phyloP scores from a whole-genome alignment of 345 rosid species.

The Arabidopsis suecica region DNA sequence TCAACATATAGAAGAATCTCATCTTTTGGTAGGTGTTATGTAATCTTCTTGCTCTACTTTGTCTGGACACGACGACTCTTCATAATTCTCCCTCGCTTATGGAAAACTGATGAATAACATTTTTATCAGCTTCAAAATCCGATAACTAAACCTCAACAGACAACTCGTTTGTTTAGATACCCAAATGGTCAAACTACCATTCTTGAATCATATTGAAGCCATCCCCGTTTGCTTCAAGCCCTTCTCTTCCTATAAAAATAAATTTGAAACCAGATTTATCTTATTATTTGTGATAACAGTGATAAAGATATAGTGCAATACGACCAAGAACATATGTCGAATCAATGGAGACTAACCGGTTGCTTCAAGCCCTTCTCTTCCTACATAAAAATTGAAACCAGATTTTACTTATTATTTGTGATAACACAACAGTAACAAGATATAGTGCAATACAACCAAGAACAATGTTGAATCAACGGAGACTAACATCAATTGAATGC shows the following conservation, averaged over 20 bases:
- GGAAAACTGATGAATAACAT: not conserved
- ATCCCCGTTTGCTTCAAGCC: conserved; percentile 38
- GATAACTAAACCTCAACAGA: conserved; percentile 14
- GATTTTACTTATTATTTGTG: conserved; percentile 9
- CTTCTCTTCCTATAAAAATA: conserved; percentile 36
- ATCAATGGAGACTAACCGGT: conserved; percentile 50
- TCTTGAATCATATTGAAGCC: conserved; percentile 35
- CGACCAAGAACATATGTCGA: conserved; percentile 12
- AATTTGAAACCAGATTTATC: not conserved
- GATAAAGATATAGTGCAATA: not conserved
- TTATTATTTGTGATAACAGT: conserved; percentile 18
- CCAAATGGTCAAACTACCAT: not conserved
- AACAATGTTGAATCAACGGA: conserved; percentile 17
- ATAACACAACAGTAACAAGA: conserved; percentile 19
- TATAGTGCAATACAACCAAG: conserved; percentile 4
- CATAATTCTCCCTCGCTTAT: conserved; percentile 2
- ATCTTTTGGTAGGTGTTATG: conserved; percentile 9
- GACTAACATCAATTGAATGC: conserved; percentile 62
- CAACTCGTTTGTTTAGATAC: not conserved
- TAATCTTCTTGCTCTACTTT: conserved; percentile 16
- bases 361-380: conserved; percentile 43
- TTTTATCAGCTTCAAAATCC: conserved; percentile 24
- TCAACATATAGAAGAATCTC: conserved; percentile 20
- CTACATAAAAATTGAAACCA: conserved; percentile 4
- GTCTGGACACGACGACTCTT: not conserved